Evolutionary conservation across 441 rosid genomes (phyloP).

Genomic region (Erodium trifolium): DNA sequence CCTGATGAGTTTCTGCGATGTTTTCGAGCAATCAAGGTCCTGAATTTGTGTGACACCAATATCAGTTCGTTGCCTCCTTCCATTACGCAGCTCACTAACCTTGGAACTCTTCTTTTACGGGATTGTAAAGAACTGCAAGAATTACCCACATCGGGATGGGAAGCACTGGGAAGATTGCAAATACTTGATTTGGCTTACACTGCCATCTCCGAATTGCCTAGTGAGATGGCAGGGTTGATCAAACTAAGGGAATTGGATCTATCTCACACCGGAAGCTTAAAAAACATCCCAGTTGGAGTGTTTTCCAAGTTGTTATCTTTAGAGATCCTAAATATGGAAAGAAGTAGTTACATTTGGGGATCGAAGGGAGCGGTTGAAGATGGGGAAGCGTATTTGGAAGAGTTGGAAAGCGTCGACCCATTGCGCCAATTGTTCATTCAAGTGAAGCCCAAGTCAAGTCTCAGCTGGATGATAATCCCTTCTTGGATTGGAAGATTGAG

Average conservation of each 20-base stretch:
- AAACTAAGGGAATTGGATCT: slow-evolving; percentile 26
- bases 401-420: no score
- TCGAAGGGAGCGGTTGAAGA: background rate
- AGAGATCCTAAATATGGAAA: slow-evolving; percentile 30
- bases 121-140: background rate
- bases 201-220: slow-evolving; percentile 22
- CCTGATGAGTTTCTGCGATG: background rate
- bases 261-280: slow-evolving; percentile 30
- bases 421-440: background rate
- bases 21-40: background rate
- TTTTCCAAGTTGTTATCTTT: slow-evolving; percentile 19
- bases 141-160: background rate
- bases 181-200: slow-evolving; percentile 20
- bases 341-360: slow-evolving; percentile 26
- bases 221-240: slow-evolving; percentile 22
- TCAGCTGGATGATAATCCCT: slow-evolving; percentile 14
- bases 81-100: background rate
- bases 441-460: slow-evolving; percentile 21
- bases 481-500: slow-evolving; percentile 20
- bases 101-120: background rate
- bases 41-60: background rate
- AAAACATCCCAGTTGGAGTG: slow-evolving; percentile 21
- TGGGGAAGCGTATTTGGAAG: no score
- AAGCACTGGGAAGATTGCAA: background rate
- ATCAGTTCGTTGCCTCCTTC: background rate